A percentile compares a stretch with the other conserved stretches of the same genome.
phyloP scores from a whole-genome alignment of 805 yeast species.

The Yarrowia sp. region DNA sequence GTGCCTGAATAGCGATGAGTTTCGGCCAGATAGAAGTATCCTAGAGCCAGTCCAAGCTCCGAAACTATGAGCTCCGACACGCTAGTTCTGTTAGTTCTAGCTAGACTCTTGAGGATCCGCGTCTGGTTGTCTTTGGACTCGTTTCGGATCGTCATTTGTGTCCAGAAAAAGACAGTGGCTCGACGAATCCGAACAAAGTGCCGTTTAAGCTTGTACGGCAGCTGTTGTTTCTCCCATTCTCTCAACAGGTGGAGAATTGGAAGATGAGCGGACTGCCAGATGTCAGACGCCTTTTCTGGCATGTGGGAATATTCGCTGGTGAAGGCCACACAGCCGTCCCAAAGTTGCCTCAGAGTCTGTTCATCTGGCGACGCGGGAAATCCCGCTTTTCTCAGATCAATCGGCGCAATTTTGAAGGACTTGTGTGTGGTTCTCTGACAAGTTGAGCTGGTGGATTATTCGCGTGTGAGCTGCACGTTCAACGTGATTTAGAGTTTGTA shows the following conservation, averaged over 20 bases:
- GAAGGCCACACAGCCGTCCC: no score
- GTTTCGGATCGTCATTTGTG: not conserved
- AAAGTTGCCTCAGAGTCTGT: not conserved
- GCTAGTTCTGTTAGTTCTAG: not conserved
- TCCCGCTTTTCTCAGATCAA: not conserved
- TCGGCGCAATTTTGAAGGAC: not conserved
- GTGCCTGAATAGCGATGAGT: not conserved
- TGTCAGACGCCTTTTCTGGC: not conserved
- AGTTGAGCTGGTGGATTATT: not conserved
- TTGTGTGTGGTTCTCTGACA: no score
- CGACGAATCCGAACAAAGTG: not conserved
- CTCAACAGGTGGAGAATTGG: not conserved
- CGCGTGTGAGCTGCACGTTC: slow-evolving; percentile 1
- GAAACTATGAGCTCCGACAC: not conserved
- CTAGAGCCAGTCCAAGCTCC: not conserved
- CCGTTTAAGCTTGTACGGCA: not conserved
- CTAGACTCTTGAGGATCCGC: not conserved
- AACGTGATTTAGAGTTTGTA: not conserved
- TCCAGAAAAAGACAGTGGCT: not conserved
- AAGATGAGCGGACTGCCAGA: not conserved
- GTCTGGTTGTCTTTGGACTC: not conserved
- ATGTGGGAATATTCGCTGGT: not conserved
- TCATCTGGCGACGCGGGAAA: not conserved
- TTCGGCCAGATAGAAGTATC: not conserved
- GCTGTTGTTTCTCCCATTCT: slow-evolving; percentile 2